A percentile compares a stretch with the other conserved stretches of the same genome.
These are phyloP conservation scores for Carex littledalei DNA, from an alignment of 176 grass and related monocot species.

Conservation along the genomic window DNA sequence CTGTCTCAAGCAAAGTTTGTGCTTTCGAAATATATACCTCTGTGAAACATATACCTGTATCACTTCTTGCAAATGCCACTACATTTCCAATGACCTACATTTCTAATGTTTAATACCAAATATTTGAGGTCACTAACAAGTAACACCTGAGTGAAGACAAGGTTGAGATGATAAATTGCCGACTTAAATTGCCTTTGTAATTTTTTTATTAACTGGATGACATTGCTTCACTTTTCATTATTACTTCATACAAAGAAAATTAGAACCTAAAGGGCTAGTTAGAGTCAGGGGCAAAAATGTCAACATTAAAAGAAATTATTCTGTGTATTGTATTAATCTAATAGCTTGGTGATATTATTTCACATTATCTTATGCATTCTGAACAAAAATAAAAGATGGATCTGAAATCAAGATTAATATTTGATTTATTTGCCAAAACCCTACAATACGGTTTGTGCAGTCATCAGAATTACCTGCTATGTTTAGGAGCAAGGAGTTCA, in stretches of 20 bases:
- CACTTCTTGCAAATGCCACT: background rate
- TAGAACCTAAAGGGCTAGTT: background rate
- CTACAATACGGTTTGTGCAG: background rate
- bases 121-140: background rate
- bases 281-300: background rate
- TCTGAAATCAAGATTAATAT: background rate
- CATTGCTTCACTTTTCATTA: background rate
- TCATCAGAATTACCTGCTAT: background rate
- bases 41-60: background rate
- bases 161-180: background rate
- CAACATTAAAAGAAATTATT: slow-evolving; percentile 9
- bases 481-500: too few species aligned
- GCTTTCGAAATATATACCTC: background rate
- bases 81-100: background rate
- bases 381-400: background rate
- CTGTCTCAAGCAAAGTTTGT: background rate
- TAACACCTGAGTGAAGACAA: background rate
- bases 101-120: background rate
- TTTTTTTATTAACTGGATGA: background rate
- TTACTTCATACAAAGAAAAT: background rate
- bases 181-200: background rate
- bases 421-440: background rate
- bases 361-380: background rate
- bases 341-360: background rate
- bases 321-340: background rate